phyloP scores from a whole-genome alignment of 208 protist genomes.

The Strigomonas culicis region DNA sequence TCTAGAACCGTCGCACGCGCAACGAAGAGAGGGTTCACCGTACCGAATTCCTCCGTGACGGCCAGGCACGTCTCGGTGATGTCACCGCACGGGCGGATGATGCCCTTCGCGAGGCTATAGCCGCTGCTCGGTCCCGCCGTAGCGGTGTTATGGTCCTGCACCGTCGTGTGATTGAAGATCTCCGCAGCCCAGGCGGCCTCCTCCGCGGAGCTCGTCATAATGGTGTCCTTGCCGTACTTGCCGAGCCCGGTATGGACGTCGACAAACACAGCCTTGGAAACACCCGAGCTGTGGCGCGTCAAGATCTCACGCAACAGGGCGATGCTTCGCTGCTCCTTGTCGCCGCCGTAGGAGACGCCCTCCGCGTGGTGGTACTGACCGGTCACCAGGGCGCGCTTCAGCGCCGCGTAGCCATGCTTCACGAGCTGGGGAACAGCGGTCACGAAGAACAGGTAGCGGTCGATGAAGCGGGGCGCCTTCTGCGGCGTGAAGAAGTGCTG shows the following conservation, averaged over 20 bases:
- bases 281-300: conserved; percentile 25
- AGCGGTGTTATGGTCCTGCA: conserved; percentile 29
- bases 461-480: conserved; percentile 51
- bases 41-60: conserved; percentile 79
- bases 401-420: conserved; percentile 26
- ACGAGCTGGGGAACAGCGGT: conserved; percentile 21
- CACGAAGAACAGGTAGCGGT: conserved; percentile 66
- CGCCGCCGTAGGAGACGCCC: conserved; percentile 72
- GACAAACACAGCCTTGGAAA: conserved; percentile 50
- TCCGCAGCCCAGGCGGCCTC: conserved; percentile 17
- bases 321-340: conserved; percentile 56
- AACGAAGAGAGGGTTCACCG: conserved; percentile 49
- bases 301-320: conserved; percentile 48
- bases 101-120: conserved; percentile 40
- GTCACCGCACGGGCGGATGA: conserved; percentile 33
- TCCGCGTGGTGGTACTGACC: conserved; percentile 74
- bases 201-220: conserved; percentile 41
- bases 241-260: conserved; percentile 79
- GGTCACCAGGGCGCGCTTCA: conserved; percentile 54
- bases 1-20: conserved; percentile 56
- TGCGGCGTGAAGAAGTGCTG: conserved; percentile 23
- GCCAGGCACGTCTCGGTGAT: conserved; percentile 42
- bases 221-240: conserved; percentile 55
- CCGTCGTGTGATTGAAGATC: conserved; percentile 36
- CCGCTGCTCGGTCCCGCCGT: conserved; percentile 29